A percentile compares a stretch with the other conserved stretches of the same genome.
These are phyloP conservation scores for Ustilago hordei DNA, from an alignment of 1,284 basidiomycete species.

Conservation along the genomic window DNA sequence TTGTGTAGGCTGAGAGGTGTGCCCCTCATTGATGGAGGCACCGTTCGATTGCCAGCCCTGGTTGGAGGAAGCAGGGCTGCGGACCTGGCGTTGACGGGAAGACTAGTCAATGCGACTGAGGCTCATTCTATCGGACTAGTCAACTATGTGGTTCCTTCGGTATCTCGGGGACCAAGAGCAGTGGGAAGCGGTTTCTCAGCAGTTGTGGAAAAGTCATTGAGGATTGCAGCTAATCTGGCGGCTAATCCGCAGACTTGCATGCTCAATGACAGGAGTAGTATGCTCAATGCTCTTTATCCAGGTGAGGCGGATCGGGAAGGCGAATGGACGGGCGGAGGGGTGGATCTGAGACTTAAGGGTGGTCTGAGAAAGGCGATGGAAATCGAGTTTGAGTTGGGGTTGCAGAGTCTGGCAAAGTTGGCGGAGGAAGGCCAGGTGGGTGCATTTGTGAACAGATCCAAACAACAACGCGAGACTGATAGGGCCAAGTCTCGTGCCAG, in stretches of 20 bases:
- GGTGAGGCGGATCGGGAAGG: background rate
- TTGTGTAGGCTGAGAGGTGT: conserved; percentile 46
- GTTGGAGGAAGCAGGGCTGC: conserved; percentile 34
- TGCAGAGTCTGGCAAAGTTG: conserved; percentile 35
- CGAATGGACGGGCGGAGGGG: background rate
- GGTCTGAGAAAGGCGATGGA: conserved; percentile 36
- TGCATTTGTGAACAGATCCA: conserved; percentile 34
- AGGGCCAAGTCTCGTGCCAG: conserved; percentile 23
- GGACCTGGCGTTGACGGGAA: conserved; percentile 37
- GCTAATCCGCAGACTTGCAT: conserved; percentile 45
- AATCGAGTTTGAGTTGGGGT: conserved; percentile 36
- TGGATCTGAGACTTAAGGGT: conserved; percentile 41
- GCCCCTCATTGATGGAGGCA: conserved; percentile 47
- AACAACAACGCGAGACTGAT: conserved; percentile 26
- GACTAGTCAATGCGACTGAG: conserved; percentile 29
- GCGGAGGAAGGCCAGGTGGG: conserved; percentile 38
- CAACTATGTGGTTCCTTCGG: conserved; percentile 25
- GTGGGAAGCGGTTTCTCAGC: conserved; percentile 4
- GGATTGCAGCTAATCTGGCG: conserved; percentile 25
- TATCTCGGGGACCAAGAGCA: background rate
- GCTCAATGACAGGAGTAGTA: conserved; percentile 44
- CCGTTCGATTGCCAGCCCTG: conserved; percentile 34
- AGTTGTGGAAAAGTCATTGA: conserved; percentile 30
- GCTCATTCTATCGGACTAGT: conserved; percentile 34
- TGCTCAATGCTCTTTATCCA: conserved; percentile 30